phyloP scores from a whole-genome alignment of 2,329 filamentous ascomycete species.

The Pseudopyricularia cyperi region DNA sequence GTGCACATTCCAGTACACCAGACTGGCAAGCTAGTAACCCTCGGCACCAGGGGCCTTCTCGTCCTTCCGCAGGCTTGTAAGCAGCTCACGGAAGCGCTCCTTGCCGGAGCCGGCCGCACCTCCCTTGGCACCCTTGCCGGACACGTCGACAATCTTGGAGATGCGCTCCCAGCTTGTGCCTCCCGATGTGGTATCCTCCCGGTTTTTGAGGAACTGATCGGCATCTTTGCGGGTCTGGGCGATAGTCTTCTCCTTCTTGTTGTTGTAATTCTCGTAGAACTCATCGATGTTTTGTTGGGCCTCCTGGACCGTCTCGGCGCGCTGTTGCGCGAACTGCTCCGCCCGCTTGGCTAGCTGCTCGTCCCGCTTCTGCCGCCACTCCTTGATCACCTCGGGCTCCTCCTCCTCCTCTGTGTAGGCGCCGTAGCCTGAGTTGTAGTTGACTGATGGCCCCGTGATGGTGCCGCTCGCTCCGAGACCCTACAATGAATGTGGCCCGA shows the following conservation, averaged over 20 bases:
- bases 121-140: slow-evolving; percentile 79
- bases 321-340: slow-evolving; percentile 70
- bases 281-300: slow-evolving; percentile 93
- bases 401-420: slow-evolving; percentile 53
- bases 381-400: slow-evolving; percentile 76
- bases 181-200: slow-evolving; percentile 86
- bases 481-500: slow-evolving; percentile 21
- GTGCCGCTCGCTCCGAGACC: slow-evolving; percentile 61
- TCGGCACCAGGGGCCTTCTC: slow-evolving; percentile 65
- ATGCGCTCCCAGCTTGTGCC: slow-evolving; percentile 99
- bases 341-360: slow-evolving; percentile 71
- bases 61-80: slow-evolving; percentile 82
- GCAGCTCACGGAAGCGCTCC: slow-evolving; percentile 85
- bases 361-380: slow-evolving; percentile 88
- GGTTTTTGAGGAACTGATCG: slow-evolving; percentile 76
- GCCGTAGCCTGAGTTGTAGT: slow-evolving; percentile 48
- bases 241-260: slow-evolving; percentile 90
- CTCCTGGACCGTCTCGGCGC: slow-evolving; percentile 73
- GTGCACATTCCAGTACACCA: neutral
- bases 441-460: slow-evolving; percentile 62
- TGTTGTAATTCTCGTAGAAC: slow-evolving; percentile 99
- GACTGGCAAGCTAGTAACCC: slow-evolving; percentile 38
- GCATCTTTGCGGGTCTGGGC: slow-evolving; percentile 82
- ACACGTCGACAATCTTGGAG: slow-evolving; percentile 92
- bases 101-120: slow-evolving; percentile 86